Evolutionary conservation across 2,329 filamentous ascomycete genomes (phyloP).

Genomic region (Trichoderma atroviride): DNA sequence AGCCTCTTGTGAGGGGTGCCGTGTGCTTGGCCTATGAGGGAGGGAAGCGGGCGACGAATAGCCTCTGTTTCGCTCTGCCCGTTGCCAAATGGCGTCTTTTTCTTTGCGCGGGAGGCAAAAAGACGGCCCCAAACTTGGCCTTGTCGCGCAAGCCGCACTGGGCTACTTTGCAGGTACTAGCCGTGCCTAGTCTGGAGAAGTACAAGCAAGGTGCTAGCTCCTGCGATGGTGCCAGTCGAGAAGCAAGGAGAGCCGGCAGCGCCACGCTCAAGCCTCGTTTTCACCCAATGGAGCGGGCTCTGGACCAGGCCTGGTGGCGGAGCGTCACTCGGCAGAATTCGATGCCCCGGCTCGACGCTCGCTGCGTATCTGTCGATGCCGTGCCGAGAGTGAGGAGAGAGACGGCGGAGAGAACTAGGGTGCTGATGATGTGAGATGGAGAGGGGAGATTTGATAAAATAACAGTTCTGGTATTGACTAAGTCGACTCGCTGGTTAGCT

Average conservation of each 20-base stretch:
- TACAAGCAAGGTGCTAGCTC: constrained; percentile 9
- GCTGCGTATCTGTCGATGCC: background rate
- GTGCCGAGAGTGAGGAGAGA: constrained; percentile 14
- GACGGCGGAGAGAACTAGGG: background rate
- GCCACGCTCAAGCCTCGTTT: constrained; percentile 20
- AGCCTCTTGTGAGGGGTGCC: constrained; percentile 5
- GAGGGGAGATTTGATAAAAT: background rate
- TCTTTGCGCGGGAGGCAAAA: constrained; percentile 19
- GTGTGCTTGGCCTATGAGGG: background rate
- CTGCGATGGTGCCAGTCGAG: constrained; percentile 18
- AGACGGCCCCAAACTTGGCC: constrained; percentile 7
- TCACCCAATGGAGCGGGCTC: constrained; percentile 12
- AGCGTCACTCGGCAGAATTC: constrained; percentile 26
- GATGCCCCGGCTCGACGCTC: constrained; percentile 16
- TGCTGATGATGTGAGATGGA: constrained; percentile 20
- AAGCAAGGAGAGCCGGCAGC: constrained; percentile 9
- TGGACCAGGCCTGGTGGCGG: constrained; percentile 19
- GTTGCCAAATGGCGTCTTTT: constrained; percentile 14
- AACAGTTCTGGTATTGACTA: background rate
- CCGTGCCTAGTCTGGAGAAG: background rate
- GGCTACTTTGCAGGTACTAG: constrained; percentile 15
- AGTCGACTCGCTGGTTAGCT: background rate
- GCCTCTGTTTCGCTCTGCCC: background rate
- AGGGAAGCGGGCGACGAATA: constrained; percentile 19
- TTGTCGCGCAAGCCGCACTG: constrained; percentile 9